Percentiles rank a stretch among this genome's conserved stretches.
phyloP scores from a whole-genome alignment of 2,329 filamentous ascomycete genomes.

The Xylogone sp. region DNA sequence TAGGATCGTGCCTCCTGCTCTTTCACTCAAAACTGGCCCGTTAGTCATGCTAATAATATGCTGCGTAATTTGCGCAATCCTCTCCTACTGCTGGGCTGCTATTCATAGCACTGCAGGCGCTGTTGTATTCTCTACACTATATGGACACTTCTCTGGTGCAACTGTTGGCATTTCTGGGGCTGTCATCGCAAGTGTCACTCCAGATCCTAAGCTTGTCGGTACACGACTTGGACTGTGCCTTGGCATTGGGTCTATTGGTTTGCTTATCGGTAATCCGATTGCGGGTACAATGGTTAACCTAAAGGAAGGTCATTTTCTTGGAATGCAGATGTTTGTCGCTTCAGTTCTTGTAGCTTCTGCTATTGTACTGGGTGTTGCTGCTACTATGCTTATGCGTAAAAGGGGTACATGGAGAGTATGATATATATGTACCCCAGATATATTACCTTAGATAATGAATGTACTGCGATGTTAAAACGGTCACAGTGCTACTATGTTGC shows the following conservation, averaged over 20 bases:
- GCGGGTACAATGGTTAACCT: background rate
- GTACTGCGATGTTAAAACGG: too few relatives aligned
- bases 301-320: background rate
- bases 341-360: too few relatives aligned
- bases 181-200: background rate
- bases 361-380: too few relatives aligned
- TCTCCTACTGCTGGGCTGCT: constrained; percentile 10
- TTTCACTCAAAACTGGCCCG: constrained; percentile 4
- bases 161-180: constrained; percentile 27
- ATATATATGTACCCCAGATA: too few relatives aligned
- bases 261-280: background rate
- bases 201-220: background rate
- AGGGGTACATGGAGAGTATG: too few relatives aligned
- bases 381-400: too few relatives aligned
- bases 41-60: constrained; percentile 28
- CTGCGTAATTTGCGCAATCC: constrained; percentile 2
- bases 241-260: background rate
- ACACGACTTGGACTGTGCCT: constrained; percentile 1
- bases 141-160: constrained; percentile 4
- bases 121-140: constrained; percentile 27
- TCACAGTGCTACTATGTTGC: too few relatives aligned
- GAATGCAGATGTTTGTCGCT: too few relatives aligned
- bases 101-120: constrained; percentile 5
- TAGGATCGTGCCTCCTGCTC: constrained; percentile 4
- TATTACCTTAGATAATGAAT: too few relatives aligned